A percentile compares a stretch with the other conserved stretches of the same genome.
Evolutionary conservation across 768 basidiomycete genomes (phyloP).

Genomic region (Lactarius sp.): DNA sequence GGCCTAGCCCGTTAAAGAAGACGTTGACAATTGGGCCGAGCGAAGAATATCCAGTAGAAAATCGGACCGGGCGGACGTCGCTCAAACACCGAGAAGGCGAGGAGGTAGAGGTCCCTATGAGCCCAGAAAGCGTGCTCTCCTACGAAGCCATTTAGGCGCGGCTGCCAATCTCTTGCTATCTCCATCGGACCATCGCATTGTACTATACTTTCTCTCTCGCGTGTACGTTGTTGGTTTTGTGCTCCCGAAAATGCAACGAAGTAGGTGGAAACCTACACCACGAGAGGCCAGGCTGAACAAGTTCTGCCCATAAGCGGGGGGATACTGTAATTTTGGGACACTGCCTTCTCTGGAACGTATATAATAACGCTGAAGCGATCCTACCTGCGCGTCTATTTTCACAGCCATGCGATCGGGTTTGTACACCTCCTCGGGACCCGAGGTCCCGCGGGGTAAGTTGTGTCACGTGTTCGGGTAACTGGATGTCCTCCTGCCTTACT

Average conservation of each 20-base stretch:
- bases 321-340: background rate
- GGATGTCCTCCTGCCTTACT: background rate
- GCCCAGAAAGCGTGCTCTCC: background rate
- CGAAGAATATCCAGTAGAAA: background rate
- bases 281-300: background rate
- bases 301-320: background rate
- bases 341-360: too few relatives aligned
- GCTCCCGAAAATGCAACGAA: background rate
- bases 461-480: background rate
- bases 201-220: background rate
- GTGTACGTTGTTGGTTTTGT: background rate
- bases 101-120: background rate
- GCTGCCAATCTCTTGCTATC: background rate
- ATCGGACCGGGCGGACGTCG: background rate
- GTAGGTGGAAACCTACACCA: background rate
- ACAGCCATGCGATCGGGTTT: background rate
- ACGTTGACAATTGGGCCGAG: background rate
- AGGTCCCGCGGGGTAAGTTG: background rate
- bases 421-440: background rate
- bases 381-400: background rate
- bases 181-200: background rate
- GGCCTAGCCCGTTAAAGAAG: background rate
- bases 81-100: slow-evolving; percentile 4
- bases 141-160: background rate
- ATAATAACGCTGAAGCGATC: background rate